phyloP scores from a whole-genome alignment of 176 grass and related monocot species.

The Eragrostis curvula region DNA sequence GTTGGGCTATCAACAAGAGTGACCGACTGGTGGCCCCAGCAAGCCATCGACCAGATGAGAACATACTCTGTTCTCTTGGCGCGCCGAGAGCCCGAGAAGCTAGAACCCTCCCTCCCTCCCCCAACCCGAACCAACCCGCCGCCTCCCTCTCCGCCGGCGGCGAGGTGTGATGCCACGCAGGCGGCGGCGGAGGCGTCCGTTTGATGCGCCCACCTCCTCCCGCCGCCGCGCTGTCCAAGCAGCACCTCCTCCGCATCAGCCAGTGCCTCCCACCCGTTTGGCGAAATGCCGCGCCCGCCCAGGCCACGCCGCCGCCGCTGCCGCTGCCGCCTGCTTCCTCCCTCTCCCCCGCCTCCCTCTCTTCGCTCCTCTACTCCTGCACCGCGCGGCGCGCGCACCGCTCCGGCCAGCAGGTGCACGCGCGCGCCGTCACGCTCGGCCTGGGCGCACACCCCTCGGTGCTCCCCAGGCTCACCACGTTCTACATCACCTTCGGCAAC shows the following conservation, averaged over 20 bases:
- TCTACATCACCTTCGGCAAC: conserved; percentile 45
- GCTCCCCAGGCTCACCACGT: conserved; percentile 49
- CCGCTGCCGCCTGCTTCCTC: background rate
- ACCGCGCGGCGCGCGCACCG: conserved; percentile 6
- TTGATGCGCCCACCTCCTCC: conserved; percentile 49
- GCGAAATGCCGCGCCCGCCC: conserved; percentile 37
- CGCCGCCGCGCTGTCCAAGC: conserved; percentile 32
- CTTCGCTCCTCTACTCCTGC: conserved; percentile 45
- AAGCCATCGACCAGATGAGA: no score
- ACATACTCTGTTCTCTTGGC: no score
- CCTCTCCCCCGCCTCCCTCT: conserved; percentile 26
- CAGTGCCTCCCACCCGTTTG: conserved; percentile 56
- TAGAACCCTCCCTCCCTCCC: background rate
- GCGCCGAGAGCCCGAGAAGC: no score
- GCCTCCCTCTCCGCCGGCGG: conserved; percentile 36
- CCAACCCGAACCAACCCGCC: background rate
- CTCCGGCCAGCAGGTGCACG: conserved; percentile 57
- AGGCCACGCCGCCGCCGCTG: background rate
- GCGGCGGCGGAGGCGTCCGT: conserved; percentile 31
- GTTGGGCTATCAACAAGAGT: no score
- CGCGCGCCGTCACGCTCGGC: conserved; percentile 45
- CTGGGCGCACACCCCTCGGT: conserved; percentile 51
- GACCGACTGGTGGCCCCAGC: no score
- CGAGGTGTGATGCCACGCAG: conserved; percentile 44
- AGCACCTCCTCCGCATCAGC: conserved; percentile 54